Evolutionary conservation across 768 basidiomycete species (phyloP).

Genomic region (Strobilomyces echinocephalus): DNA sequence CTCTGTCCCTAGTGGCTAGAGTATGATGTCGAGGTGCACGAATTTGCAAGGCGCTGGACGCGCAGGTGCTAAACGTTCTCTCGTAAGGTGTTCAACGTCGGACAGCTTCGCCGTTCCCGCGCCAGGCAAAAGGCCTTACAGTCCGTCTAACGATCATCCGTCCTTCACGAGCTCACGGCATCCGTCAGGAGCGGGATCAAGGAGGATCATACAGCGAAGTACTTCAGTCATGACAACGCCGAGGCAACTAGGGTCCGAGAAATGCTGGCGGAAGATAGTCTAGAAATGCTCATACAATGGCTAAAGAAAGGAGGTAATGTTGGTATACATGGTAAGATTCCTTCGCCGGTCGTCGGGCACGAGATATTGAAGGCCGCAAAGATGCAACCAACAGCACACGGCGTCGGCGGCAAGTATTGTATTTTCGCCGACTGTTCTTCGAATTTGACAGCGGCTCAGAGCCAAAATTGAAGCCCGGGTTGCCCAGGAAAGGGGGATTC

Average conservation of each 20-base stretch:
- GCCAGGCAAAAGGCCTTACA: constrained; percentile 76
- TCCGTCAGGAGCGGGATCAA: constrained; percentile 65
- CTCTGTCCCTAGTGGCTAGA: constrained; percentile 81
- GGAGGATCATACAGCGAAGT: constrained; percentile 87
- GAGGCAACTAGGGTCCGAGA: constrained; percentile 77
- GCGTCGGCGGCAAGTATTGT: constrained; percentile 54
- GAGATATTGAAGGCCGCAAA: constrained; percentile 29
- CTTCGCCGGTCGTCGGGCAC: background rate
- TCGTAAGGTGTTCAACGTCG: constrained; percentile 91
- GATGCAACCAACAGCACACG: constrained; percentile 95
- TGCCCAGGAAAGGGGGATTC: constrained; percentile 78
- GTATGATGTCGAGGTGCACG: constrained; percentile 84
- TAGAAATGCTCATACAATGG: constrained; percentile 95
- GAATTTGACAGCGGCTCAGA: constrained; percentile 36
- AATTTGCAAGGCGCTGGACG: background rate
- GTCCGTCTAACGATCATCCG: constrained; percentile 34
- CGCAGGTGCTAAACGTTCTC: constrained; percentile 1
- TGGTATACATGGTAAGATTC: constrained; percentile 81
- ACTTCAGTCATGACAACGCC: constrained; percentile 83
- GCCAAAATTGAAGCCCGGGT: constrained; percentile 82
- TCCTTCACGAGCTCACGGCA: constrained; percentile 3
- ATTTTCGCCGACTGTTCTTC: background rate
- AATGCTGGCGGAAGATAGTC: constrained; percentile 79
- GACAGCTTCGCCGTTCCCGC: constrained; percentile 83
- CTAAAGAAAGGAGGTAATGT: constrained; percentile 94